Base-by-base conservation (phyloP, 805 yeast species). In the Cyberlindnera mycetangii region DNA sequence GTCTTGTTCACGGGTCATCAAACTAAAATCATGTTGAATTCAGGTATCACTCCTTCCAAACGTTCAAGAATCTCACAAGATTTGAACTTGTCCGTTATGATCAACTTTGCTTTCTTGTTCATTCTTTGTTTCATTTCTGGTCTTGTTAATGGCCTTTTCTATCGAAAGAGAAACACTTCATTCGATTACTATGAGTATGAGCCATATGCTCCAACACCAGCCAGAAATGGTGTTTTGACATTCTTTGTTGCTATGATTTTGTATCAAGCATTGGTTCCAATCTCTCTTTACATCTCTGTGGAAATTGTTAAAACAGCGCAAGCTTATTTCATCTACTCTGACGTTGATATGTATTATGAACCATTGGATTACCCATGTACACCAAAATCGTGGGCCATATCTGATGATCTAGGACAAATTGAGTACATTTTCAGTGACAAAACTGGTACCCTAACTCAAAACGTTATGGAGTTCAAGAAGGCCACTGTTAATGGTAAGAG, bases 371-470 rank as follows among this genome's bases (percentile, higher is more conserved):
- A 79, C 55, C 92, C 93, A 3, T 86, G 93, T 61, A 81, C 85
- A 12, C 93, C 93, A 12, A 85, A 85, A 57, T 74, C 90, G 0
- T 86, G 95, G 93, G 82, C 78, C 54, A 85, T 86, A 31, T 83
- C 90, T 10, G 93, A 86, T 69, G 93, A 86, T 65, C 70, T 86
- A 56, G 93, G 93, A 16, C 93, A 86, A 63, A 79, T 86, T 52
- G 95, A 86, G 61, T 86, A 86, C 59, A 79, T 86, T 39, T 86
- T 86, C 64, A 81, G 89, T 66, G 93, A 85, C 65, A 85, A 85
- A 59, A 85, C 93, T 1, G 93, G 93, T 46, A 85, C 93, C 1
- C 66, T 85, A 54, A 85, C 93, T 0, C 93, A 85, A 58, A 85
- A 85, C 58, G 76, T 85, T 19, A 86, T 86, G 95, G 93, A 86